A percentile compares a stretch with the other conserved stretches of the same genome.
phyloP scores from a whole-genome alignment of 176 grass and related monocot genomes.

The Carex cristatella region DNA sequence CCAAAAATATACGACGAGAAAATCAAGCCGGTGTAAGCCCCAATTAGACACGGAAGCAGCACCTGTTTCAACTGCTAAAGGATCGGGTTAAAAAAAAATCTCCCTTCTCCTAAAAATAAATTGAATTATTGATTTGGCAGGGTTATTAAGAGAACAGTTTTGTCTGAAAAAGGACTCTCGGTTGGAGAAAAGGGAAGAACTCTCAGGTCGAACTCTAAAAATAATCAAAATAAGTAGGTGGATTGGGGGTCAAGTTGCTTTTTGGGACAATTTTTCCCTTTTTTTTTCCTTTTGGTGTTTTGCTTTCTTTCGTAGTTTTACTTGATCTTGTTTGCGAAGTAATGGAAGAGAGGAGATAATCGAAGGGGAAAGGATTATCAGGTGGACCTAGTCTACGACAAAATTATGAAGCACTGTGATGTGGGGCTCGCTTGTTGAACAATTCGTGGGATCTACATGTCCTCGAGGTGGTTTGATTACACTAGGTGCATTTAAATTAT shows the following conservation, averaged over 20 bases:
- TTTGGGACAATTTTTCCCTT: not conserved
- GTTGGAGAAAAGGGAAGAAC: not conserved
- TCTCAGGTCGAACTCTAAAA: not conserved
- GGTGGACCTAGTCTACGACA: not conserved
- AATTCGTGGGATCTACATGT: not conserved
- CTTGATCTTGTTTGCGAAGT: conserved; percentile 20
- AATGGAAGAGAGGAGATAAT: conserved; percentile 15
- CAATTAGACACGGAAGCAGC: not conserved
- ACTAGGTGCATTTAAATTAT: not conserved
- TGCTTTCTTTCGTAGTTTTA: conserved; percentile 1
- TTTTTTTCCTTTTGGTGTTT: not conserved
- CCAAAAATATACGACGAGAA: not conserved
- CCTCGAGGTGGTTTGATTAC: not conserved
- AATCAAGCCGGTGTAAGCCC: not conserved
- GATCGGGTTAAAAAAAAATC: not conserved
- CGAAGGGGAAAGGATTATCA: not conserved
- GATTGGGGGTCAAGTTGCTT: conserved; percentile 17
- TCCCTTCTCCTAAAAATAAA: conserved; percentile 4
- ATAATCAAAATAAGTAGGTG: not conserved
- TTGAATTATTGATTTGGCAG: not conserved
- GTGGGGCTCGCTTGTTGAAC: not conserved
- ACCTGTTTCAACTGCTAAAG: not conserved
- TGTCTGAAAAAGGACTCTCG: not conserved
- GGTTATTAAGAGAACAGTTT: not conserved
- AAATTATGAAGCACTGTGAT: not conserved